phyloP scores from a whole-genome alignment of 805 yeast genomes.

The Kuraishia borneana region DNA sequence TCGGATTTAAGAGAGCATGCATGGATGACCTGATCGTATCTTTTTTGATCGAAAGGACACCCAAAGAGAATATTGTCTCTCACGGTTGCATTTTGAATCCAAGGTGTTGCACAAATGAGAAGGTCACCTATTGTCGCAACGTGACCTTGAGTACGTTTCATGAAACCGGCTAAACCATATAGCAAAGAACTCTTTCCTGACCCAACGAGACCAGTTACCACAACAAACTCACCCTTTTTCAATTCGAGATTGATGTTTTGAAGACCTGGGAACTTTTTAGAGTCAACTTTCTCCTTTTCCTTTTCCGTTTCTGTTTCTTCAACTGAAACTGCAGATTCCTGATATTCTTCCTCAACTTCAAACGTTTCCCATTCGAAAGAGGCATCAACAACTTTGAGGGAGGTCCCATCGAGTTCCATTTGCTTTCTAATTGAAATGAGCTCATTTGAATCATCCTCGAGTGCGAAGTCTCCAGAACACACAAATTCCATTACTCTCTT shows the following conservation, averaged over 20 bases:
- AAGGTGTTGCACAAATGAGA: conserved; percentile 52
- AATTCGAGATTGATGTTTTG: conserved; percentile 37
- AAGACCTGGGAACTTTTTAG: conserved; percentile 39
- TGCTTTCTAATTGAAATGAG: conserved; percentile 6
- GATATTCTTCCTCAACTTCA: conserved; percentile 15
- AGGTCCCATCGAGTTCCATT: not conserved
- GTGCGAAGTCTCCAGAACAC: conserved; percentile 17
- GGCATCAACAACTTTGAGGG: not conserved
- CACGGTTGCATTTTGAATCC: conserved; percentile 79
- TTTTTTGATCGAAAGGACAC: conserved; percentile 31
- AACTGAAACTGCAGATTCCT: not conserved
- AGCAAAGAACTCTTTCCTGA: conserved; percentile 72
- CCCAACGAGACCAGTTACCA: conserved; percentile 68
- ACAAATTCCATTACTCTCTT: conserved; percentile 39
- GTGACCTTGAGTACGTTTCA: conserved; percentile 44
- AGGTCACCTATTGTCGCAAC: conserved; percentile 42
- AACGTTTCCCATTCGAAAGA: conserved; percentile 45
- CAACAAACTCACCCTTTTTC: conserved; percentile 52
- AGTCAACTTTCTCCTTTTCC: conserved; percentile 33
- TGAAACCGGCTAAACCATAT: conserved; percentile 60
- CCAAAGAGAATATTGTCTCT: conserved; percentile 71
- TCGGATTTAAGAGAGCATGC: conserved; percentile 64
- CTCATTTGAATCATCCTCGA: conserved; percentile 22
- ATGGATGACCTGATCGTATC: conserved; percentile 41
- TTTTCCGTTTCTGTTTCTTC: conserved; percentile 11